Conservation (phyloP, 768 basidiomycete species). For the Butyriboletus loyo region DNA sequence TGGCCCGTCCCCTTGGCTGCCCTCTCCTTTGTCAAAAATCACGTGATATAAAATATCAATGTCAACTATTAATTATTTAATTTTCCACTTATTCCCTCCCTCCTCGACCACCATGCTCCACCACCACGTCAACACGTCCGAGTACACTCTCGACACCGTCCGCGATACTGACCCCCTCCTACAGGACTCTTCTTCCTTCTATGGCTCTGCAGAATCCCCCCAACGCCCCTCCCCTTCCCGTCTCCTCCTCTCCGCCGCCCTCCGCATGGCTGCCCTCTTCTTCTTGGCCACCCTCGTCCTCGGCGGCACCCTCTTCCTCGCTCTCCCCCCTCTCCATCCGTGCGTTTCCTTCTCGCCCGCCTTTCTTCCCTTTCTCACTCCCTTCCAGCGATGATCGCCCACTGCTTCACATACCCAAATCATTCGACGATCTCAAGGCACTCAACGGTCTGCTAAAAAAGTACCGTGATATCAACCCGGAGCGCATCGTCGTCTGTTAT, state of each 20-base stretch:
- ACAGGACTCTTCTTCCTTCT: conserved; percentile 36
- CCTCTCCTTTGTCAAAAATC: conserved; percentile 24
- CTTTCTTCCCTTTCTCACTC: conserved; percentile 6
- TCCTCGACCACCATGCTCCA: conserved; percentile 8
- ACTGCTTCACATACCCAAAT: conserved; percentile 78
- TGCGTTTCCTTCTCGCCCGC: conserved; percentile 37
- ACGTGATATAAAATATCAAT: conserved; percentile 14
- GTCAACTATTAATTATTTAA: conserved; percentile 3
- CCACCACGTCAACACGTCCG: conserved; percentile 40
- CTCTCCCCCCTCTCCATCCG: conserved; percentile 77
- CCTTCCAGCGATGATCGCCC: conserved; percentile 68
- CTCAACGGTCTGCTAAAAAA: conserved; percentile 87
- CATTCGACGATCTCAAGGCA: conserved; percentile 81
- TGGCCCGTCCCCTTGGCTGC: not conserved
- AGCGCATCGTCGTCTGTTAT: conserved; percentile 83
- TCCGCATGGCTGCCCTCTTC: conserved; percentile 84
- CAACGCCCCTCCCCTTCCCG: conserved; percentile 42
- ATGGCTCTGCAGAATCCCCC: conserved; percentile 49
- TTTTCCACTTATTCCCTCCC: not conserved
- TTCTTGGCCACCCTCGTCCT: conserved; percentile 64
- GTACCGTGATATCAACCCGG: conserved; percentile 86
- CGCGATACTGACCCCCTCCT: conserved; percentile 31
- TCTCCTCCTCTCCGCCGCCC: conserved; percentile 72
- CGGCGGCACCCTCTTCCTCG: conserved; percentile 74
- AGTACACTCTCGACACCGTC: conserved; percentile 68